These are phyloP conservation scores for Potentilla sterilis DNA, from an alignment of 306 rosid species.

Conservation along the genomic window DNA sequence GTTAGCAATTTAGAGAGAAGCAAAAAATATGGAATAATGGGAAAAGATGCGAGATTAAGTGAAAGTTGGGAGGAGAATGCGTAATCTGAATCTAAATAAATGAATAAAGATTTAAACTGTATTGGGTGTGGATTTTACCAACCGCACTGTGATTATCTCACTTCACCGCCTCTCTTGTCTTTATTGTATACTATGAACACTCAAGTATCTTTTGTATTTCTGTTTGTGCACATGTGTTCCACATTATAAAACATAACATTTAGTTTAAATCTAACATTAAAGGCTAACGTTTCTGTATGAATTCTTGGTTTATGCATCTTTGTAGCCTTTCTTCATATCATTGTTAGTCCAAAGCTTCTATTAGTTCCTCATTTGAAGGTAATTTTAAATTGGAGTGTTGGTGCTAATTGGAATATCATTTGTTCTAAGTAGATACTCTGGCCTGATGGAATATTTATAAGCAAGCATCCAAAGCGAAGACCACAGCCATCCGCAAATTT, in stretches of 20 bases:
- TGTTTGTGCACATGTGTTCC: background rate
- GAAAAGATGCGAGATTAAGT: background rate
- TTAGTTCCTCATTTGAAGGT: background rate
- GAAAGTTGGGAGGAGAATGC: background rate
- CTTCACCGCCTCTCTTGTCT: background rate
- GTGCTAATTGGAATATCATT: constrained; percentile 25
- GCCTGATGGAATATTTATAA: constrained; percentile 97
- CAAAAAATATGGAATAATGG: background rate
- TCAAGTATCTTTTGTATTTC: background rate
- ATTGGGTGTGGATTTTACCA: background rate
- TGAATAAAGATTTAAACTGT: background rate
- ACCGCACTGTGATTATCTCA: background rate
- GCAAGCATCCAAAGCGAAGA: constrained; percentile 83
- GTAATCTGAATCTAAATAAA: background rate
- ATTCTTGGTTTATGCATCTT: background rate
- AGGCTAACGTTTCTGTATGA: background rate
- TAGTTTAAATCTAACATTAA: background rate
- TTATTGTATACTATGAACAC: background rate
- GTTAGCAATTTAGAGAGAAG: background rate
- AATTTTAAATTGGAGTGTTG: constrained; percentile 27
- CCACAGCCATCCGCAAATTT: constrained; percentile 41
- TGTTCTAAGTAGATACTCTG: constrained; percentile 67
- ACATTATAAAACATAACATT: background rate
- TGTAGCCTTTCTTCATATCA: background rate
- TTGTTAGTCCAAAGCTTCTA: constrained; percentile 9